These are phyloP conservation scores for Kodamaea leandrae DNA, from an alignment of 805 yeast species.

Conservation along the genomic window DNA sequence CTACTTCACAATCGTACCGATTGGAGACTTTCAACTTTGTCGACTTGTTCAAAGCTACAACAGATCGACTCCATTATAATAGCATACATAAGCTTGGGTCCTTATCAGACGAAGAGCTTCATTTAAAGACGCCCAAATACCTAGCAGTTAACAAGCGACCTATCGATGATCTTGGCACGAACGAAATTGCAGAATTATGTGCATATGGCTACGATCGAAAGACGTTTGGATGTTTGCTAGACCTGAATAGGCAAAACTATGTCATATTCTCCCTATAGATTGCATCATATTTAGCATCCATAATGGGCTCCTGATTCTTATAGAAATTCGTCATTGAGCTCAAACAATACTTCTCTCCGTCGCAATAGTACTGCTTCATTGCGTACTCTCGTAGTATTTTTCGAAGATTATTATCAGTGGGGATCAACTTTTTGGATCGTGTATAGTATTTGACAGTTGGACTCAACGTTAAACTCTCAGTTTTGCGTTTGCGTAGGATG, in stretches of 20 bases:
- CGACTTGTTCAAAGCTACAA: conserved; percentile 2
- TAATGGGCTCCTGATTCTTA: conserved; percentile 13
- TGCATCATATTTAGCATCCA: not conserved
- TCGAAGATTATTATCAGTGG: conserved; percentile 29
- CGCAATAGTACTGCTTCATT: conserved; percentile 28
- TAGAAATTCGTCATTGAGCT: conserved; percentile 28
- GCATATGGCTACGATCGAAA: conserved; percentile 14
- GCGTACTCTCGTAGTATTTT: conserved; percentile 27
- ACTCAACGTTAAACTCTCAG: conserved; percentile 15
- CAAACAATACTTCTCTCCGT: conserved; percentile 17
- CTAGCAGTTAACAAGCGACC: conserved; percentile 24
- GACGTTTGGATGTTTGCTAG: conserved; percentile 40
- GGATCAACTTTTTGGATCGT: conserved; percentile 26
- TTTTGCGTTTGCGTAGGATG: conserved; percentile 23
- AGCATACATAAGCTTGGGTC: conserved; percentile 2
- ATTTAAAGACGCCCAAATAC: conserved; percentile 25
- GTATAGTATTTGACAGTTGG: conserved; percentile 18
- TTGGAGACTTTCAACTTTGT: conserved; percentile 5
- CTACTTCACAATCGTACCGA: not conserved
- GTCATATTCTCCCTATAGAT: conserved; percentile 25
- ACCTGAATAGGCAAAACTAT: conserved; percentile 38
- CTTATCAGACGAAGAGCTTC: conserved; percentile 5
- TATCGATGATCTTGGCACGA: not conserved
- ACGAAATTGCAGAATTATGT: conserved; percentile 7
- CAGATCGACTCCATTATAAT: conserved; percentile 1